Evolutionary conservation across 192 early-diverging fungal genomes (phyloP), one percentile per base, ranked within the genome.

Genomic region (Coemansia sp.): DNA sequence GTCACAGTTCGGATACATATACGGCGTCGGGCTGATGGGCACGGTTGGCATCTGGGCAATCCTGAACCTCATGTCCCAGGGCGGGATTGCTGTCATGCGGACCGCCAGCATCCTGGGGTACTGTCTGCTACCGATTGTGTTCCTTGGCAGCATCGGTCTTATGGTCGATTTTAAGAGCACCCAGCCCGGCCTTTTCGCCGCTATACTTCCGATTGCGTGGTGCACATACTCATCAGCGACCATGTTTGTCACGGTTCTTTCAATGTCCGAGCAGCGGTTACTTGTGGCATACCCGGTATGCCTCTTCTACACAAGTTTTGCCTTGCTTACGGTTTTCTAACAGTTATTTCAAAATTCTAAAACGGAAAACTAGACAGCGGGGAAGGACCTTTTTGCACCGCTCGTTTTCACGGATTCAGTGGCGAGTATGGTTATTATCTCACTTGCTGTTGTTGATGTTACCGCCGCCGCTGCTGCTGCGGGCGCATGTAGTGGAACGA

Each of bases 41-140:
- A 92, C 92, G 44, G 62, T 91, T 8, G 90, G 90, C 6, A 87
- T 99, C 26, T 95, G 93, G 76, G 63, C 89, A 43, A 92, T 99
- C 44, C 73, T 99, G 20, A 98, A 99, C 70, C 81, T 98, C 43
- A 99, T 99, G 98, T 90, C 89, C 49, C 90, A 93, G 48, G 78
- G 78, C 15, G 95, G 95, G 21, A 87, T 98, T n/a, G 94, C 93
- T 60, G 87, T 88, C 34, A 90, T 90, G 65, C 86, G 91, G 58
- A 95, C 93, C 1, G 95, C 95, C 24, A 94, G 93, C 78, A 95
- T 99, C 51, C 85, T 99, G 38, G 98, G 98, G 14, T 99, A 99
- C 84, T 98, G 95, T 70, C 83, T 98, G 64, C 81, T 99, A 64
- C 98, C 98, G 2, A 89, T 99, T 84, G 95, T 99, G 21, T 76